These are phyloP conservation scores for Naematelia encephala DNA, from an alignment of 768 basidiomycete species.

Conservation along the genomic window DNA sequence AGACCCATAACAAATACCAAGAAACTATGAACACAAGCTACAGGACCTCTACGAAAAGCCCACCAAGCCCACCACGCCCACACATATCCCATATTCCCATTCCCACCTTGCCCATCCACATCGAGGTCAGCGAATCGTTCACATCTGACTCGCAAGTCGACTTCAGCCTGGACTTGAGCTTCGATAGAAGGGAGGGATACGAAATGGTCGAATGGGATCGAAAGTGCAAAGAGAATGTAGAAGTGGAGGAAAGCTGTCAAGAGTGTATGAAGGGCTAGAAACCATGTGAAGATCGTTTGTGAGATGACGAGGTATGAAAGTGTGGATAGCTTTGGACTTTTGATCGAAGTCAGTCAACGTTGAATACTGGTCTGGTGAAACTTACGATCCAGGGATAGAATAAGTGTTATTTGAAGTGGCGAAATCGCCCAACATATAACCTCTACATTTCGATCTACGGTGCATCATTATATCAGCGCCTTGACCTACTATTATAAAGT, in stretches of 20 bases:
- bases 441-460: conserved; percentile 13
- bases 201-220: conserved; percentile 30
- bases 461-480: background rate
- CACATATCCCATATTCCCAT: conserved; percentile 25
- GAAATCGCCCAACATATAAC: conserved; percentile 18
- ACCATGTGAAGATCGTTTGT: conserved; percentile 29
- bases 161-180: conserved; percentile 27
- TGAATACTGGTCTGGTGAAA: background rate
- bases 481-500: background rate
- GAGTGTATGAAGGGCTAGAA: conserved; percentile 20
- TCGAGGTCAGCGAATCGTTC: conserved; percentile 36
- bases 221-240: conserved; percentile 41
- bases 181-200: conserved; percentile 13
- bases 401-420: conserved; percentile 10
- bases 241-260: conserved; percentile 33
- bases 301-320: conserved; percentile 20
- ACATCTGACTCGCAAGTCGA: conserved; percentile 44
- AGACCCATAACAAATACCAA: conserved; percentile 16
- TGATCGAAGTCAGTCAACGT: background rate
- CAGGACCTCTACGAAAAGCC: conserved; percentile 33
- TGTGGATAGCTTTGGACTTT: conserved; percentile 15
- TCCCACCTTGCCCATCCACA: background rate
- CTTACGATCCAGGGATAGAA: conserved; percentile 17
- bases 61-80: conserved; percentile 44
- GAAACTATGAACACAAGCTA: conserved; percentile 19